Evolutionary conservation across 192 early-diverging fungal genomes (phyloP).

Genomic region (Coemansia sp.): DNA sequence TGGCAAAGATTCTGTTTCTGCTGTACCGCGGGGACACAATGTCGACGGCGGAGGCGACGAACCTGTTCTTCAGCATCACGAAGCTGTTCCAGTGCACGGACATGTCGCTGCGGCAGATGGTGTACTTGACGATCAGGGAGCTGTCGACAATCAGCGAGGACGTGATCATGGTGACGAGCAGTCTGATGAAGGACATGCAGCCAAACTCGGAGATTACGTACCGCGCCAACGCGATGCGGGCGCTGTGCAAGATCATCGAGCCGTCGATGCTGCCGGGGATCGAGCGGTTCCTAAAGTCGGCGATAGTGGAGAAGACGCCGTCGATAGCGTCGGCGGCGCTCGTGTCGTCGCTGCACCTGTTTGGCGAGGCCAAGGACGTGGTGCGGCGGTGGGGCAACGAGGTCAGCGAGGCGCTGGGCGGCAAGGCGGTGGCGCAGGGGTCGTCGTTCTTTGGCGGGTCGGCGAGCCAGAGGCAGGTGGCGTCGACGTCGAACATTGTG

Average conservation of each 20-base stretch:
- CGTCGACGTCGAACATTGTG: slow-evolving; percentile 74
- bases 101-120: slow-evolving; percentile 91
- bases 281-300: slow-evolving; percentile 93
- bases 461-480: slow-evolving; percentile 22
- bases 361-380: slow-evolving; percentile 78
- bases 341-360: slow-evolving; percentile 87
- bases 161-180: slow-evolving; percentile 95
- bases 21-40: slow-evolving; percentile 86
- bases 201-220: slow-evolving; percentile 87
- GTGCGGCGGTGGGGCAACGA: slow-evolving; percentile 97
- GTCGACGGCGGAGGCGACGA: slow-evolving; percentile 91
- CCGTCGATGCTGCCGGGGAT: slow-evolving; percentile 93
- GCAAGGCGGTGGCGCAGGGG: slow-evolving; percentile 61
- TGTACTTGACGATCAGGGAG: slow-evolving; percentile 97
- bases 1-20: slow-evolving; percentile 93
- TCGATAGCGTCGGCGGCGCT: slow-evolving; percentile 85
- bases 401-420: slow-evolving; percentile 89
- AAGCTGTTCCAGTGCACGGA: slow-evolving; percentile 97
- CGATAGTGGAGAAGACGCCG: slow-evolving; percentile 93
- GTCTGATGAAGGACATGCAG: slow-evolving; percentile 95
- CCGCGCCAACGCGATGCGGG: slow-evolving; percentile 93
- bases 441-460: slow-evolving; percentile 47
- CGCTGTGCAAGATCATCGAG: slow-evolving; percentile 92
- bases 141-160: slow-evolving; percentile 88
- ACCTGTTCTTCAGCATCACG: slow-evolving; percentile 95